Base-by-base conservation (phyloP, 306 rosid genomes). In the Prunus davidiana region DNA sequence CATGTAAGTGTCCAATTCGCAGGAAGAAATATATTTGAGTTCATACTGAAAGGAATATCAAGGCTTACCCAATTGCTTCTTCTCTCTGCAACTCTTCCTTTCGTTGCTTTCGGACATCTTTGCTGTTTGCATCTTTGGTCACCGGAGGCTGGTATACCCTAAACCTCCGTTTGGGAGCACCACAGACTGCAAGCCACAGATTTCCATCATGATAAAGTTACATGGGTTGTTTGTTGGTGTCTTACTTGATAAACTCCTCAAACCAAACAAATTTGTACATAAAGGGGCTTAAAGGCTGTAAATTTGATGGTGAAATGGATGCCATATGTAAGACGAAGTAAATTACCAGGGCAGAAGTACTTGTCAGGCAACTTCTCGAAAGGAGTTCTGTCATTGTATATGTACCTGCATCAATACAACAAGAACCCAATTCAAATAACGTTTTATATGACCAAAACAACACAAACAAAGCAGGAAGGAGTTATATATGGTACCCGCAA, bases 131-230 rank as follows among this genome's bases (percentile, higher is more conserved):
- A 12, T 80, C 69, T 78, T 82, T 94, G 13, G 79, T 15, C 75
- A 92, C 91, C 0, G 89, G 77, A 55, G 94, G 91, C 72, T 83
- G 78, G 77, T 94, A 94, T 16, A 85, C 25, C 82, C 82, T 92
- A 80, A 94, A 94, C 79, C 98, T 87, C 64, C 96, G 56, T 73
- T 94, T 94, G 60, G 98, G 95, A 78, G 98, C 98, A 80, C 97
- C 98, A 74, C 98, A 94, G 72, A 94, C 97, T 94, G 91, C 77
- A 83, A 24, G 38, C 24, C 47, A 41, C 57, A 45, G 4, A 43
- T 64, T 22, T 34, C 43, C 61, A 25, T 9, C 58, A 46, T 25
- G 15, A 13, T 61, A 4, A 49, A 71, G 64, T 32, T 71, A 32
- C 63, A 20, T 9, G 16, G 20, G 9, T 47, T 47, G 9, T 38